Base-by-base conservation (phyloP, 208 protist genomes). In the Trypanosoma boissoni region DNA sequence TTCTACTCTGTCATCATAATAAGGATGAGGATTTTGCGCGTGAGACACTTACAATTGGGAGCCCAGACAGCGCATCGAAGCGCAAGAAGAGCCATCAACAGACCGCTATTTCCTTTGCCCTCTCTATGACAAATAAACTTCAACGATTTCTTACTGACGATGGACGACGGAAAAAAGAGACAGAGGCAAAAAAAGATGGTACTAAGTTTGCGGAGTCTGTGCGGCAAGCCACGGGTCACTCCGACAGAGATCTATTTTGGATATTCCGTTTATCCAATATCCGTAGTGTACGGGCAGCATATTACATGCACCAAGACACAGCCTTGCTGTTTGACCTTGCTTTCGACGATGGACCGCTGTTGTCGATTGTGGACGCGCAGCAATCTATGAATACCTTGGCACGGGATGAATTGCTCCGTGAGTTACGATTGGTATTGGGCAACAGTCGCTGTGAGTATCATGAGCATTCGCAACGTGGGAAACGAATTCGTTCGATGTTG, bases 231-330 rank as follows among this genome's bases (percentile, higher is more conserved):
- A 91, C 86, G 29, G 69, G 80, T 32, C 60, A 68, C 32, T 80
- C 74, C 18, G 84, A 83, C 61, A 66, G 74, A 29, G 72, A 86
- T 41, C 63, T 92, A 9, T 95, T 72, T 64, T 95, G 88, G 86
- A 56, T 62, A 20, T 92, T 91, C 64, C 55, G 60, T 10, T 44
- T 83, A 34, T 32, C 46, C 27, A 82, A 71, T 39, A 82, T 95
- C 20, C 51, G 70, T 28, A 64, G 64, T 28, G 79, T 95, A 23
- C 80, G 78, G 48, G 78, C 62, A 23, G 65, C 86, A 48, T 72
- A 69, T 48, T 95, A 92, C 68, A 90, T 95, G 88, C 88, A 95
- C 51, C 80, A 88, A 32, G 76, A 90, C 69, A 92, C 85, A 0
- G 88, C 88, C 5, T 74, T 95, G 54, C 60, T 78, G 50, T 61